A percentile compares a stretch with the other conserved stretches of the same genome.
Evolutionary conservation across 2,329 filamentous ascomycete genomes (phyloP).

Genomic region (Plenodomus tracheiphilus): DNA sequence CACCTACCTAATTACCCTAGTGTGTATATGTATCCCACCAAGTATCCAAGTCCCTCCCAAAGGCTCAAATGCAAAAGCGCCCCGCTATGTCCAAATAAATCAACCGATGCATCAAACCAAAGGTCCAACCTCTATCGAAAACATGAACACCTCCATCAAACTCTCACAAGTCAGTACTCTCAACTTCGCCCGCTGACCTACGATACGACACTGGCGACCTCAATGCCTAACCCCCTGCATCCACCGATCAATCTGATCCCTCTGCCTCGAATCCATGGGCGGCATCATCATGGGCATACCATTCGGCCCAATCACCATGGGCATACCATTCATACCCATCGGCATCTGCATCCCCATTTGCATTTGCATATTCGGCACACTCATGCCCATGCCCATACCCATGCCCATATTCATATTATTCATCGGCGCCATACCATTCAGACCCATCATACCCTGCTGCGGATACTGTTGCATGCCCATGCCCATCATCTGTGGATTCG

Average conservation of each 20-base stretch:
- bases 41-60: neutral
- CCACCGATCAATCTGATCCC: conserved; percentile 64
- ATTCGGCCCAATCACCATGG: conserved; percentile 22
- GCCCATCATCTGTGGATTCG: neutral
- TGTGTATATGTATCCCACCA: neutral
- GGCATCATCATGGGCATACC: conserved; percentile 28
- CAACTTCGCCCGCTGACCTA: too few species aligned
- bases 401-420: conserved; percentile 5
- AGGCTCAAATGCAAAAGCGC: neutral
- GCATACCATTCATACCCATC: conserved; percentile 22
- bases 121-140: too few species aligned
- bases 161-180: too few species aligned
- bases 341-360: conserved; percentile 7
- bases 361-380: neutral
- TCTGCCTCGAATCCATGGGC: conserved; percentile 53
- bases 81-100: neutral
- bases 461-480: conserved; percentile 11
- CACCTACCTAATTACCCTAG: neutral
- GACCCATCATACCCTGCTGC: neutral
- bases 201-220: neutral
- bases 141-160: too few species aligned
- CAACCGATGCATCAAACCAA: too few species aligned
- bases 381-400: neutral
- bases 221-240: conserved; percentile 49
- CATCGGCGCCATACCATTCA: neutral